phyloP scores from a whole-genome alignment of 1,284 basidiomycete genomes.

The Papiliotrema flavescens region DNA sequence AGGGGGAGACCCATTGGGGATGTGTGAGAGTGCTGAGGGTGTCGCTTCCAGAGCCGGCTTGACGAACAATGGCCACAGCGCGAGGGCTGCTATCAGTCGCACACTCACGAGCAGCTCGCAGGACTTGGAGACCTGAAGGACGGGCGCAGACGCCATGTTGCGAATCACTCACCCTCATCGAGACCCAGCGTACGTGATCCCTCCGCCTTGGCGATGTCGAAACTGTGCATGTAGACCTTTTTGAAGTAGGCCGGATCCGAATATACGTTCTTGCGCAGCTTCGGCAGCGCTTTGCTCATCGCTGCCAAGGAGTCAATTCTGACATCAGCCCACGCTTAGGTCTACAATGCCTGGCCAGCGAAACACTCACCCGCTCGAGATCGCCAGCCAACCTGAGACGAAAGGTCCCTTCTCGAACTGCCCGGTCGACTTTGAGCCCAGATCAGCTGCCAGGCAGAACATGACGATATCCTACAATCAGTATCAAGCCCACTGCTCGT shows the following conservation, averaged over 20 bases:
- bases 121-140: too few relatives aligned
- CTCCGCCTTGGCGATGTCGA: conserved; percentile 73
- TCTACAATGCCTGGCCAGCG: neutral
- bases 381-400: conserved; percentile 72
- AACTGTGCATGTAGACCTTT: conserved; percentile 83
- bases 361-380: conserved; percentile 39
- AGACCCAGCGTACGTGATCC: conserved; percentile 57
- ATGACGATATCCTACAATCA: conserved; percentile 39
- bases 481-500: neutral
- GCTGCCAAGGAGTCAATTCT: conserved; percentile 68
- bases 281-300: conserved; percentile 62
- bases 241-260: conserved; percentile 73
- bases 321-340: conserved; percentile 3
- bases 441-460: conserved; percentile 48
- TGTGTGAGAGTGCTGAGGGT: conserved; percentile 58
- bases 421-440: conserved; percentile 56
- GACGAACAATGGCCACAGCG: conserved; percentile 79
- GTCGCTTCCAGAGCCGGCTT: conserved; percentile 70
- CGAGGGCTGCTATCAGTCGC: conserved; percentile 18
- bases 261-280: conserved; percentile 62
- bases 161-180: conserved; percentile 49
- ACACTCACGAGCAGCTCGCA: conserved; percentile 50
- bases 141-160: neutral
- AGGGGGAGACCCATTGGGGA: conserved; percentile 34
- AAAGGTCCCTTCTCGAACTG: conserved; percentile 73